These are phyloP conservation scores for Xylaria intraflava DNA, from an alignment of 495 filamentous ascomycete species.

Conservation along the genomic window DNA sequence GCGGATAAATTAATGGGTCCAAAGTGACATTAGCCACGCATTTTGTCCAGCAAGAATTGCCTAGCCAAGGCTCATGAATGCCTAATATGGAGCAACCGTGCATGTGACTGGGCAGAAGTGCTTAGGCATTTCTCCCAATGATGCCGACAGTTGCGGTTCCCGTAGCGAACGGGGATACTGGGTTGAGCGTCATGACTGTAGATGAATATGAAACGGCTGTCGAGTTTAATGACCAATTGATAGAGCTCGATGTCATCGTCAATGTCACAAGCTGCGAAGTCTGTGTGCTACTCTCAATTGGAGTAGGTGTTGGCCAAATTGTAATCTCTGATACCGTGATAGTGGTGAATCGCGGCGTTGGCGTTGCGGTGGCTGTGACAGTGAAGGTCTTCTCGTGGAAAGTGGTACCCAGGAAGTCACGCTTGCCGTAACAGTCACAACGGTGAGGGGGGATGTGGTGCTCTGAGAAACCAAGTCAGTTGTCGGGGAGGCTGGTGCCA, in stretches of 20 bases:
- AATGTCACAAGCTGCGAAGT: conserved; percentile 6
- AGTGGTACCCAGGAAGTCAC: not conserved
- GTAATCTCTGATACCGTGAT: conserved; percentile 12
- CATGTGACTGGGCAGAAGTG: not conserved
- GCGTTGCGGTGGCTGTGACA: conserved; percentile 4
- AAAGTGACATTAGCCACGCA: not conserved
- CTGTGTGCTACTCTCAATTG: not conserved
- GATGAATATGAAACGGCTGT: conserved; percentile 11
- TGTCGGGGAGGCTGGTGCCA: not conserved
- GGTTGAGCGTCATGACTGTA: conserved; percentile 9
- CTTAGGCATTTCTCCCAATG: not conserved
- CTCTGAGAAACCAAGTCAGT: not conserved
- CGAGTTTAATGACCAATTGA: conserved; percentile 11
- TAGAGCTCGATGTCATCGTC: conserved; percentile 10
- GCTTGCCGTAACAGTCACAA: conserved; percentile 8
- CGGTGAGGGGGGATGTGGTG: not conserved
- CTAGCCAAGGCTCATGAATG: not conserved
- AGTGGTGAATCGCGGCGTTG: conserved; percentile 5
- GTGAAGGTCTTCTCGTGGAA: not conserved
- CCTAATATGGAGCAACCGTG: not conserved
- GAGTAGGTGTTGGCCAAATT: conserved; percentile 2
- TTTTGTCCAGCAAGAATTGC: not conserved
- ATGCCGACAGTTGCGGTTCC: conserved; percentile 7
- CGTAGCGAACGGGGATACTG: conserved; percentile 2
- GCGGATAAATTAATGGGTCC: not conserved